These are phyloP conservation scores for Paramecium octaurelia DNA, from an alignment of 73 alveolate species.

Conservation along the genomic window DNA sequence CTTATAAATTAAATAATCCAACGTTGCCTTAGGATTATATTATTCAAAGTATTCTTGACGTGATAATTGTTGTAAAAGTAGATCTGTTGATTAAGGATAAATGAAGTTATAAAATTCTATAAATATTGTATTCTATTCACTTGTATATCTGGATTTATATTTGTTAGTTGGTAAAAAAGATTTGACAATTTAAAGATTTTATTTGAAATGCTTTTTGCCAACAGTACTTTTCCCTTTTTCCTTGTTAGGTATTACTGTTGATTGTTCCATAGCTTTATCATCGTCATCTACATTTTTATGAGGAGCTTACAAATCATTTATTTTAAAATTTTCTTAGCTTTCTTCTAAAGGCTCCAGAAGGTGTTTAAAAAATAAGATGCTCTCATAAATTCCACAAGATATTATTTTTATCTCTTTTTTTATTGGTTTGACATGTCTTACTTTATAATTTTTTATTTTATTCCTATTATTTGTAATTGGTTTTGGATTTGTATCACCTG, in stretches of 20 bases:
- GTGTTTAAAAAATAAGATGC: not conserved
- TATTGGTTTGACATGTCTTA: not conserved
- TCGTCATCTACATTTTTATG: not conserved
- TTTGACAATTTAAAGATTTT: not conserved
- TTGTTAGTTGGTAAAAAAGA: not conserved
- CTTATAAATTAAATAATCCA: not conserved
- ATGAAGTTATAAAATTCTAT: not conserved
- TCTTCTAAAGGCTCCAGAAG: not conserved
- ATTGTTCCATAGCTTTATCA: not conserved
- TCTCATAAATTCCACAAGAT: not conserved
- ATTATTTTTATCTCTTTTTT: not conserved
- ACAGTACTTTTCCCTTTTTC: not conserved
- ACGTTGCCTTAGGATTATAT: not conserved
- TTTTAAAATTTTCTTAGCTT: not conserved
- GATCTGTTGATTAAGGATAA: not conserved
- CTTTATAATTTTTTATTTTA: not conserved
- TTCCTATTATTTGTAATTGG: too few relatives aligned
- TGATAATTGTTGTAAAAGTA: not conserved
- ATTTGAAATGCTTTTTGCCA: not conserved
- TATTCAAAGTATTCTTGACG: not conserved
- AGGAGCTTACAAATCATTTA: not conserved
- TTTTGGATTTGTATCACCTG: too few relatives aligned
- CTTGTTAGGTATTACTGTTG: not conserved
- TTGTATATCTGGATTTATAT: not conserved
- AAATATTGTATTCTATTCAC: not conserved